Conservation (phyloP, 2,329 filamentous ascomycete species). For the Coleophoma crateriformis region DNA sequence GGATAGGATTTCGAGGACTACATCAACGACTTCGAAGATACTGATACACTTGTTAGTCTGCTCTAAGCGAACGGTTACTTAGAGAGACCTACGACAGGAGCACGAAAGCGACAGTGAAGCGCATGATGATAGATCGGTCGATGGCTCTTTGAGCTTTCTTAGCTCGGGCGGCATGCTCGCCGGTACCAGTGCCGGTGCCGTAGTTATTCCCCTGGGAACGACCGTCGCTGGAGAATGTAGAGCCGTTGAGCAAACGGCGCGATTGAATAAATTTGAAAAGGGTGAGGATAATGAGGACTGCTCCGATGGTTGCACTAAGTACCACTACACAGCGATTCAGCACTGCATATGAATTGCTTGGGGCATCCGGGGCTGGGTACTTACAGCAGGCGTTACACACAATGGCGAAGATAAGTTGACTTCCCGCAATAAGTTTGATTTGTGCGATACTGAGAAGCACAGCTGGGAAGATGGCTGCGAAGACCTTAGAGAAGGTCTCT, state of each 20-base stretch:
- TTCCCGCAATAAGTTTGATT: background rate
- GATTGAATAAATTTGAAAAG: conserved; percentile 1
- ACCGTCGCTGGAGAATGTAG: background rate
- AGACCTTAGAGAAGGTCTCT: conserved; percentile 1
- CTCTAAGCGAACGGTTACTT: too few relatives aligned
- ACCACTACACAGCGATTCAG: background rate
- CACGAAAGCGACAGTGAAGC: conserved; percentile 4
- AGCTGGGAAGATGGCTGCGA: conserved; percentile 3
- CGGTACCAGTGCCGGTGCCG: background rate
- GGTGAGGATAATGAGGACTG: background rate
- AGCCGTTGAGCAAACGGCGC: background rate
- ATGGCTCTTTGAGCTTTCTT: background rate
- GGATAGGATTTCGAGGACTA: conserved; percentile 4
- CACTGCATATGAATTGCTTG: too few relatives aligned
- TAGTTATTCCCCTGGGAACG: background rate
- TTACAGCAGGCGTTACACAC: background rate
- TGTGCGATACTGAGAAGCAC: conserved; percentile 3
- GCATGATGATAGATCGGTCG: conserved; percentile 5
- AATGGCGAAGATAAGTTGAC: background rate
- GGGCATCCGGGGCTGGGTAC: too few relatives aligned
- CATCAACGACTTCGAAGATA: conserved; percentile 1
- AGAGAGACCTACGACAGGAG: background rate
- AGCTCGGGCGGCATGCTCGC: background rate
- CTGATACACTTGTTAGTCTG: background rate
- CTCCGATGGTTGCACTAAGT: background rate